phyloP scores from a whole-genome alignment of 768 basidiomycete genomes.

The Collybia nuda region DNA sequence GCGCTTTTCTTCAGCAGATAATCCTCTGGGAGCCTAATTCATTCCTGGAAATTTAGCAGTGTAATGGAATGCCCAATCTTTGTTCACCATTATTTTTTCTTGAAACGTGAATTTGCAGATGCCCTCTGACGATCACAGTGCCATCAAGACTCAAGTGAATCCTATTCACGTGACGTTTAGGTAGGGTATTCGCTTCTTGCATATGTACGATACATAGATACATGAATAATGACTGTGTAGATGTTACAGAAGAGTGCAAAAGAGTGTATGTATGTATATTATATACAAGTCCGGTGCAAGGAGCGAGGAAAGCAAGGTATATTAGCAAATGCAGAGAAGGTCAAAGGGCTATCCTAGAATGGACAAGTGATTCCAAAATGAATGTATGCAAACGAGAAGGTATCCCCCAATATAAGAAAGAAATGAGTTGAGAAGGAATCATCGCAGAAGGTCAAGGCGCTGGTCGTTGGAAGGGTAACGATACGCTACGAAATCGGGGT shows the following conservation, averaged over 20 bases:
- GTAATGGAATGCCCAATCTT: too few species aligned
- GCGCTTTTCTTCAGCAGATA: slow-evolving; percentile 90
- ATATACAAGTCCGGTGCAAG: slow-evolving; percentile 22
- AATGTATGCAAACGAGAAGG: background rate
- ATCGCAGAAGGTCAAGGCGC: slow-evolving; percentile 60
- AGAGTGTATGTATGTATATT: slow-evolving; percentile 12
- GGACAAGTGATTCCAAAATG: slow-evolving; percentile 2
- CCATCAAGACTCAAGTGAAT: too few species aligned
- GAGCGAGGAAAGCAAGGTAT: slow-evolving; percentile 12
- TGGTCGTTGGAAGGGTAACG: slow-evolving; percentile 83
- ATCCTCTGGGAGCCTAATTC: slow-evolving; percentile 70
- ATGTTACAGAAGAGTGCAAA: slow-evolving; percentile 3
- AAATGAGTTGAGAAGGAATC: slow-evolving; percentile 10
- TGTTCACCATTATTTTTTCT: too few species aligned
- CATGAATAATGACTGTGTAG: slow-evolving; percentile 9
- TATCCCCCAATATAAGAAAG: slow-evolving; percentile 1
- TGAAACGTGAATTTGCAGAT: too few species aligned
- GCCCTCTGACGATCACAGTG: too few species aligned
- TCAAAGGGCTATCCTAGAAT: background rate
- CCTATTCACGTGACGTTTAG: too few species aligned
- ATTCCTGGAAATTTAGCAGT: too few species aligned
- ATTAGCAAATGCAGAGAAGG: slow-evolving; percentile 4
- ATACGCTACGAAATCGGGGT: slow-evolving; percentile 82
- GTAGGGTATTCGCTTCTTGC: background rate
- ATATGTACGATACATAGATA: slow-evolving; percentile 12